Evolutionary conservation across 176 grass and related monocot species (phyloP), one percentile per base, ranked within the genome.

Genomic region (Tillandsia fasciculata): DNA sequence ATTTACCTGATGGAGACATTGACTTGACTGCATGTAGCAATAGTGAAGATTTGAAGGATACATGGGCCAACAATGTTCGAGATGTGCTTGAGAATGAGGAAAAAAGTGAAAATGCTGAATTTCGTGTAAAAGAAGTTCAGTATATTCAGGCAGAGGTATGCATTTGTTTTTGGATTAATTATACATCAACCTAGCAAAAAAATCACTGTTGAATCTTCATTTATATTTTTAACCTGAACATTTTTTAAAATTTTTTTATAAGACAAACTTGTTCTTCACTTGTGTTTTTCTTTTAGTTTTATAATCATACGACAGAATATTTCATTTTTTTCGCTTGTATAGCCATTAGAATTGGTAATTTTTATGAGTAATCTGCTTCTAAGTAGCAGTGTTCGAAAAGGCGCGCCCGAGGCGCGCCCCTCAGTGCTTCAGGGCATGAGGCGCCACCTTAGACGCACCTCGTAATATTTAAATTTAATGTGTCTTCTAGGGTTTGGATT

Each of bases 1-100:
- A 96, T 75, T 91, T 96, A 83, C 92, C 92, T 64, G 92, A 96
- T 87, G 92, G 92, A 84, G 92, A 96, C 66, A 96, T 96, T 74
- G 92, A 96, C 83, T 84, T 96, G 72, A 96, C 92, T 71, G 83
- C 83, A 72, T 82, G 91, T 77, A 86, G 83, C 76, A 56, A 84
- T 74, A 84, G 85, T 68, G 84, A 91, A 53, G 81, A 87, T 51
- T 70, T 91, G 67, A 96, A 96, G 75, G 86, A 87, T 72, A 77
- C 72, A 64, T 96, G 92, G 92, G 86, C 92, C 52, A 87, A 91
- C 61, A 33, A 84, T 49, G 86, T 96, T 50, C 78, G 86, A 27
- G 63, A 86, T 83, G 92, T 79, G 68, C 83, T 96, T 75, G 88
- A 96, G 67, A 80, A 71, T 73, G 92, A 96, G 84, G 88, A 91